Base-by-base conservation (phyloP, 306 rosid species). In the Lablab purpureus region DNA sequence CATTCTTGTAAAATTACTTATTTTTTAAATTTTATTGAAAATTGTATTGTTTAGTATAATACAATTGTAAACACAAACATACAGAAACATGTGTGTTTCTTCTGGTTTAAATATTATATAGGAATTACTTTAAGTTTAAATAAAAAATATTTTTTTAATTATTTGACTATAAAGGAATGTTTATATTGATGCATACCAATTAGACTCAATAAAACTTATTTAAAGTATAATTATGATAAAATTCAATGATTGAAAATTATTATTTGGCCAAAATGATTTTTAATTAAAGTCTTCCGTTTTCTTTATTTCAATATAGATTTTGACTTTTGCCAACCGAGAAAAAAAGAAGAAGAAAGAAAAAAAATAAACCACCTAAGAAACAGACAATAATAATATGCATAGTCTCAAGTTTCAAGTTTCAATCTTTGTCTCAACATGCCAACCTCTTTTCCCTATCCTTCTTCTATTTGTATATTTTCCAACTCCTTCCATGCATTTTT, bases 291-390 rank as follows among this genome's bases (percentile, higher is more conserved):
- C 17, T 25, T 59, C 6, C 5, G 1, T 21, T 22, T 21, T 6
- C 3, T 34, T 63, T 7, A 10, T 30, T 47, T 30, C n/a, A 10
- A 14, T 18, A 11, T 43, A 43, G 63, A 45, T 49, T 37, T 71
- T 83, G 76, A 77, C 83, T 60, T 50, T 47, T 70, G 79, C 79
- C 68, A 78, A 71, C 81, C 37, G 13, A 56, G 52, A 71, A 32
- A 67, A 43, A 80, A 56, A 43, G 64, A 34, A 68, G 63, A 62
- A 50, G 34, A 30, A 40, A 75, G 67, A 9, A 80, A 34, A 7
- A 6, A 34, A 34, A 32, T 1, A 34, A 58, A 36, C 75, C 66
- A 56, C 63, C 80, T 0, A 74, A 34, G 81, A 51, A 30, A 77
- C 37, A 78, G 80, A 71, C 67, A 63, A 60, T 46, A 68, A 52